These are phyloP conservation scores for Mucor sp. DNA, from an alignment of 371 early-diverging fungal species.

Conservation along the genomic window DNA sequence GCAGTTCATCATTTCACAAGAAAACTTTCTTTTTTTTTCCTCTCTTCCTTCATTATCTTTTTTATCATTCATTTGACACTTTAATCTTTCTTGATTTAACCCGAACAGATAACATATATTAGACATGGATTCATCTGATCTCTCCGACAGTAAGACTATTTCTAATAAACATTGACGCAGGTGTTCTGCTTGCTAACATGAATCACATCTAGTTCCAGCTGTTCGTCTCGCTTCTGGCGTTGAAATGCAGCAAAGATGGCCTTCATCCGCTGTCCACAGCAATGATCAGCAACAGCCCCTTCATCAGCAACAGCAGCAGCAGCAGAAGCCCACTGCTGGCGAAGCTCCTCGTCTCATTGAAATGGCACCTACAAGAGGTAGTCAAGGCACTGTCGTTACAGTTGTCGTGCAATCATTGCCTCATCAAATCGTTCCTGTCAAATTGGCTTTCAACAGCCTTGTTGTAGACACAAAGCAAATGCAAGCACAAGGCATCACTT, in stretches of 20 bases:
- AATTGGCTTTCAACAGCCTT: slow-evolving; percentile 36
- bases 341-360: slow-evolving; percentile 17
- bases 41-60: background rate
- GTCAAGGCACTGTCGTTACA: slow-evolving; percentile 15
- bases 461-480: slow-evolving; percentile 40
- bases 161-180: slow-evolving; percentile 1
- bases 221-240: slow-evolving; percentile 26
- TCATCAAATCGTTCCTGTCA: slow-evolving; percentile 16
- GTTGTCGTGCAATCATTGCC: slow-evolving; percentile 17
- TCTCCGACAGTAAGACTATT: slow-evolving; percentile 46
- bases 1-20: background rate
- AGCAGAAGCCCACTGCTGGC: background rate
- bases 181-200: slow-evolving; percentile 54
- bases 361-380: slow-evolving; percentile 12
- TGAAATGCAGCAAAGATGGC: slow-evolving; percentile 28
- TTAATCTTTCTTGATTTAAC: background rate
- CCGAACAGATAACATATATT: background rate
- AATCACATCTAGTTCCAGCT: slow-evolving; percentile 11
- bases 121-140: slow-evolving; percentile 36
- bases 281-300: background rate
- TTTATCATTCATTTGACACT: background rate
- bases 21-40: background rate
- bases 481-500: slow-evolving; percentile 30
- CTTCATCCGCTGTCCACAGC: background rate
- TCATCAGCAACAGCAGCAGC: background rate